Evolutionary conservation across 2,329 filamentous ascomycete genomes (phyloP).

Genomic region (Tricladium varicosporioides): DNA sequence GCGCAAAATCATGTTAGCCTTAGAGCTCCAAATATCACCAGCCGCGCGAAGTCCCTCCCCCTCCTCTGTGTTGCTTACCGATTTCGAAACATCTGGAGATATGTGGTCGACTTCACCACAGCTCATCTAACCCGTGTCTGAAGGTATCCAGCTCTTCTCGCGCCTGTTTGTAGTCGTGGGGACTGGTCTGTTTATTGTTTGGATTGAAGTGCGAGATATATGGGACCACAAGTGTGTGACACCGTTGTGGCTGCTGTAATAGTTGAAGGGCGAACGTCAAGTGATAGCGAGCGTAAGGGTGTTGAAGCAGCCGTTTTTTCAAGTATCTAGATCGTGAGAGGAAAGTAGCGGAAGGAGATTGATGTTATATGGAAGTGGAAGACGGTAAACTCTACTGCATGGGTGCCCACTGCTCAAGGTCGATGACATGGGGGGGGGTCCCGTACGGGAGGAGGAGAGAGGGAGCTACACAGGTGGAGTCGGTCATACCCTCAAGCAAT

Average conservation of each 20-base stretch:
- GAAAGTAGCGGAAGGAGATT: slow-evolving; percentile 17
- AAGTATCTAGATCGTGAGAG: not conserved
- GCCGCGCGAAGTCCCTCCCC: not conserved
- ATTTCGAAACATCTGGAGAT: slow-evolving; percentile 37
- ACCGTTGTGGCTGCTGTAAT: too few species aligned
- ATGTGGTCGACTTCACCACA: slow-evolving; percentile 17
- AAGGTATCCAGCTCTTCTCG: slow-evolving; percentile 3
- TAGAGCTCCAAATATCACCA: not conserved
- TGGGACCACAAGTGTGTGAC: too few species aligned
- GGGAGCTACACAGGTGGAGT: slow-evolving; percentile 12
- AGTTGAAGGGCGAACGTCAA: not conserved
- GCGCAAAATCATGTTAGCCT: slow-evolving; percentile 35
- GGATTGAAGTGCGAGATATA: too few species aligned
- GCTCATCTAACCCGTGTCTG: slow-evolving; percentile 18
- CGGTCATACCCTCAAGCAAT: not conserved
- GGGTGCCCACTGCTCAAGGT: slow-evolving; percentile 8
- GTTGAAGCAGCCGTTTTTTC: not conserved
- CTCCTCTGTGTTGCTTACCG: slow-evolving; percentile 28
- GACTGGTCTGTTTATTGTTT: too few species aligned
- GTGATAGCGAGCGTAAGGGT: slow-evolving; percentile 24
- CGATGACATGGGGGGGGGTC: slow-evolving; percentile 21
- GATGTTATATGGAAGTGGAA: slow-evolving; percentile 28
- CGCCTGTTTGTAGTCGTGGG: not conserved
- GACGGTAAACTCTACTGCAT: slow-evolving; percentile 25
- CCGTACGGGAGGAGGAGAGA: slow-evolving; percentile 6